Percentiles rank a stretch among this genome's conserved stretches.
Conservation (phyloP, 257 asterid species). For the Anisodus acutangulus region DNA sequence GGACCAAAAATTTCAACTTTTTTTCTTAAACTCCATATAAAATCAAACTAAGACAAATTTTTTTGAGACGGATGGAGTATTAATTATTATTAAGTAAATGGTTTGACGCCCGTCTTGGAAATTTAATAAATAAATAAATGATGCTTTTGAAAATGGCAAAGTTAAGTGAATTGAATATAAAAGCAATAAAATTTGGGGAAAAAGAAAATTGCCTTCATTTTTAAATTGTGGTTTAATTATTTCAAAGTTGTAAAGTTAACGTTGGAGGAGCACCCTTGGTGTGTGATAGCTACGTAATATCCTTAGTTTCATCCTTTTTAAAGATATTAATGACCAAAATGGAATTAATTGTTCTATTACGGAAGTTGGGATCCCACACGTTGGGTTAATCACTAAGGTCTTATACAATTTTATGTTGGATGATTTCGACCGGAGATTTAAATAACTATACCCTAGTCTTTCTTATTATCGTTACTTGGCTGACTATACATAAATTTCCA, state of each 20-base stretch:
- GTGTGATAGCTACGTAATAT: no score
- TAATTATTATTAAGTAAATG: slow-evolving; percentile 80
- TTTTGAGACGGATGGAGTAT: not conserved
- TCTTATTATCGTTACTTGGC: no score
- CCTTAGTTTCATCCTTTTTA: no score
- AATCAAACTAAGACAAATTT: no score
- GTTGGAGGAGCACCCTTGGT: slow-evolving; percentile 61
- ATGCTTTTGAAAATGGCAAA: slow-evolving; percentile 49
- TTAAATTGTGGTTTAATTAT: slow-evolving; percentile 48
- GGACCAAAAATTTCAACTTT: no score
- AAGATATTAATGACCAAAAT: no score
- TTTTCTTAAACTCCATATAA: no score
- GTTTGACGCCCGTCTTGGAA: slow-evolving; percentile 89
- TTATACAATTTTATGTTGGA: not conserved
- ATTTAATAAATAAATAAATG: slow-evolving; percentile 60
- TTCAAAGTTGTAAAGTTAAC: slow-evolving; percentile 75
- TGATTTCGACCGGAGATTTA: not conserved
- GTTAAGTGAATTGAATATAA: slow-evolving; percentile 43
- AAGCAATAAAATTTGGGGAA: slow-evolving; percentile 32
- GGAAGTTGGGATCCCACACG: not conserved
- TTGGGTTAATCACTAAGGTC: not conserved
- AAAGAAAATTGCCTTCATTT: slow-evolving; percentile 36
- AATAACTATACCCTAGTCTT: not conserved
- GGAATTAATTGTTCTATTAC: no score
- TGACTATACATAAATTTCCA: slow-evolving; percentile 55